These are phyloP conservation scores for Turnera subulata DNA, from an alignment of 345 rosid genomes.

Conservation along the genomic window DNA sequence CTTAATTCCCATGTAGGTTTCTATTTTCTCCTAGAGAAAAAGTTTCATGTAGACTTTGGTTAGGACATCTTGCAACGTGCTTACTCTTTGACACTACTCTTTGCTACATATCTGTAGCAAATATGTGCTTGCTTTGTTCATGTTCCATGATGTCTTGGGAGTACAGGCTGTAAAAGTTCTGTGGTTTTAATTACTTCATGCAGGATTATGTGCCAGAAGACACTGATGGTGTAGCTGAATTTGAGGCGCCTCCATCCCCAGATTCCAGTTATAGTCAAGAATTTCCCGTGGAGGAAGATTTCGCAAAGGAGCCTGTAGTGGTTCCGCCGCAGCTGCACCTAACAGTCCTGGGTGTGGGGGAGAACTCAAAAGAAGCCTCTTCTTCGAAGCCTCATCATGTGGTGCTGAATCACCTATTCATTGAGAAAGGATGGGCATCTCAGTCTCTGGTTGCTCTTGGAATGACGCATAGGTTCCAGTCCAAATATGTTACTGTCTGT, in stretches of 20 bases:
- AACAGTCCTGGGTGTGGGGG: slow-evolving; percentile 74
- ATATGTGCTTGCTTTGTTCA: no score
- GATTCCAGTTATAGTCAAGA: slow-evolving; percentile 63
- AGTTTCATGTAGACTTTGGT: no score
- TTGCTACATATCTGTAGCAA: no score
- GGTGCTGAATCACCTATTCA: slow-evolving; percentile 89
- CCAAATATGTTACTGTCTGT: slow-evolving; percentile 89
- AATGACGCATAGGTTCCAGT: slow-evolving; percentile 66
- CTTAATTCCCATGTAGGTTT: no score
- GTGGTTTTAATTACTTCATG: not conserved
- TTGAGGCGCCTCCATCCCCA: slow-evolving; percentile 88
- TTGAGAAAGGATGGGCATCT: slow-evolving; percentile 75
- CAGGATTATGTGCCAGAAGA: slow-evolving; percentile 97
- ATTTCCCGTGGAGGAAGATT: slow-evolving; percentile 76
- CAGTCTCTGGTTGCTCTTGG: slow-evolving; percentile 93
- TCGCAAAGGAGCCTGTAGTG: slow-evolving; percentile 82
- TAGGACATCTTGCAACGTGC: no score
- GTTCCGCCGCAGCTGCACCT: slow-evolving; percentile 87
- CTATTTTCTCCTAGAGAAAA: no score
- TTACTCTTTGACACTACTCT: no score
- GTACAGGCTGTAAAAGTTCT: no score
- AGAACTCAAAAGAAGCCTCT: slow-evolving; percentile 59
- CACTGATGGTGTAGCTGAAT: slow-evolving; percentile 77
- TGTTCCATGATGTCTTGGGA: not conserved
- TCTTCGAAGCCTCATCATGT: slow-evolving; percentile 81